These are phyloP conservation scores for Amoebophrya sp. DNA, from an alignment of 169 alveolate genomes.

Conservation along the genomic window DNA sequence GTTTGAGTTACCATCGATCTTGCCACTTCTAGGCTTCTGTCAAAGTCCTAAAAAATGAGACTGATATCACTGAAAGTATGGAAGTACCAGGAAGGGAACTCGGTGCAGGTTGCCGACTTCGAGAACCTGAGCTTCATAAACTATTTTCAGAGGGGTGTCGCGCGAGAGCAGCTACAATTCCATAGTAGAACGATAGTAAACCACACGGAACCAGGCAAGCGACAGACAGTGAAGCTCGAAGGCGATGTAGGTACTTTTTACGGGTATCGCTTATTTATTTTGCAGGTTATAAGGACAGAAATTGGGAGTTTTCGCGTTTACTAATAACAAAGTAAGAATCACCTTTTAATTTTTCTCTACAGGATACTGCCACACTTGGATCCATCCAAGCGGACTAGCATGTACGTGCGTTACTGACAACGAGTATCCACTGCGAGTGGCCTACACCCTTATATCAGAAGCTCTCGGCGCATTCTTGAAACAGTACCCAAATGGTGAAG, in stretches of 20 bases:
- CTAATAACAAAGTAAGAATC: slow-evolving; percentile 18
- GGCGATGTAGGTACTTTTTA: slow-evolving; percentile 59
- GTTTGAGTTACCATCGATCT: too few relatives aligned
- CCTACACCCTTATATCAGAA: slow-evolving; percentile 59
- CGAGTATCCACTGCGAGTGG: slow-evolving; percentile 70
- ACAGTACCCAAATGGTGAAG: slow-evolving; percentile 28
- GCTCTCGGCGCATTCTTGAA: slow-evolving; percentile 42
- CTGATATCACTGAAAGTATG: background rate
- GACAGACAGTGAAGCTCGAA: slow-evolving; percentile 74
- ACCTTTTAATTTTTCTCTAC: slow-evolving; percentile 28
- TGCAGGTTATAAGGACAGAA: background rate
- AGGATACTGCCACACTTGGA: slow-evolving; percentile 52
- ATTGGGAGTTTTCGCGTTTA: background rate
- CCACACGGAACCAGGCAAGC: slow-evolving; percentile 69
- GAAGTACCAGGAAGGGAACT: background rate
- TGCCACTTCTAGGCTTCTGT: too few relatives aligned
- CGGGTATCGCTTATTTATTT: background rate
- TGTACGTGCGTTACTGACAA: slow-evolving; percentile 57
- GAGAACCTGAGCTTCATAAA: slow-evolving; percentile 47
- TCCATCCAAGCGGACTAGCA: slow-evolving; percentile 54
- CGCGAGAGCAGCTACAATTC: slow-evolving; percentile 64
- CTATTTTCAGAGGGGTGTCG: slow-evolving; percentile 60
- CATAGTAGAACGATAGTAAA: slow-evolving; percentile 60
- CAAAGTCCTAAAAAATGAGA: background rate
- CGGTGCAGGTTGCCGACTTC: background rate